phyloP scores from a whole-genome alignment of 495 filamentous ascomycete species.

The Penicillium cosmopolitanum region DNA sequence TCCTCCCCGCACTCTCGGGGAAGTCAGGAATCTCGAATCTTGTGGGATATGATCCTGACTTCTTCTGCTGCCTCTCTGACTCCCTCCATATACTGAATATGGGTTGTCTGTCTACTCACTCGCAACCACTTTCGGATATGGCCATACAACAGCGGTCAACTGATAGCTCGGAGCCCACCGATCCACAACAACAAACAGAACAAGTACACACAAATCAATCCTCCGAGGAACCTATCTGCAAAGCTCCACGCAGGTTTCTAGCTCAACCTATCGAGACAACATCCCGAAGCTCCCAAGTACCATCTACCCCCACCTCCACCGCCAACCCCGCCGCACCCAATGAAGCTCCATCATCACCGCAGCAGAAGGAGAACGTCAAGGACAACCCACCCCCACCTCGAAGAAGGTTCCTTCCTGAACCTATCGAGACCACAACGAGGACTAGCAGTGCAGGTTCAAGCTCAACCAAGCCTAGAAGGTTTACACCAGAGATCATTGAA shows the following conservation, averaged over 20 bases:
- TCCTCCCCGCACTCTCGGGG: background rate
- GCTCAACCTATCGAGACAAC: conserved; percentile 73
- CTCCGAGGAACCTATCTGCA: background rate
- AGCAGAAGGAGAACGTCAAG: conserved; percentile 17
- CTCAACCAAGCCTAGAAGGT: conserved; percentile 43
- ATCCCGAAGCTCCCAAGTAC: conserved; percentile 56
- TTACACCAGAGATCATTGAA: conserved; percentile 62
- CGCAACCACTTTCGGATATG: background rate
- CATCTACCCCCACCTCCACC: conserved; percentile 2
- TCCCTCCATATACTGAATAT: conserved; percentile 7
- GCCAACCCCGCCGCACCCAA: background rate
- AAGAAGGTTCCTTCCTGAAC: conserved; percentile 30
- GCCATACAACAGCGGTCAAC: background rate
- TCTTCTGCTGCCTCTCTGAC: background rate
- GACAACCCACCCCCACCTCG: conserved; percentile 16
- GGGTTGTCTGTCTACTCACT: conserved; percentile 7
- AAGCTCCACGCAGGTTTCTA: conserved; percentile 40
- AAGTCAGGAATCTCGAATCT: background rate
- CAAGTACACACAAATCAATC: too few relatives aligned
- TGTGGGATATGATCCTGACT: too few relatives aligned
- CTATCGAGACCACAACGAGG: conserved; percentile 36
- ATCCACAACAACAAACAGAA: background rate
- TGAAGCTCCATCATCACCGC: background rate
- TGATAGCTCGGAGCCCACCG: too few relatives aligned
- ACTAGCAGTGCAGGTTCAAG: conserved; percentile 16